These are phyloP conservation scores for Fallopia convolvulus DNA, from an alignment of 148 eudicot species.

Conservation along the genomic window DNA sequence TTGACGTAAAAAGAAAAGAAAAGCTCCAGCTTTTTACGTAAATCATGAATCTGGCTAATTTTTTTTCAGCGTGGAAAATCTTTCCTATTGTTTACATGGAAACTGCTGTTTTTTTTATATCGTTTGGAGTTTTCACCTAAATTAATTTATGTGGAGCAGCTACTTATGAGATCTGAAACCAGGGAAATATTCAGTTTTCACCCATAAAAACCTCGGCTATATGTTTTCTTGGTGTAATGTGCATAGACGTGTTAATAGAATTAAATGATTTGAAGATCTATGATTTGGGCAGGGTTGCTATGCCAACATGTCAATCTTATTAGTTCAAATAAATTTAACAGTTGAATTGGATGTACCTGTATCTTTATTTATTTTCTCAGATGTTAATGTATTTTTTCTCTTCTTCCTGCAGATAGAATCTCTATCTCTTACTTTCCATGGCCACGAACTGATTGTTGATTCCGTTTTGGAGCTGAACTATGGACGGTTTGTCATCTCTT, in stretches of 20 bases:
- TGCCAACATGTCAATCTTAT: not conserved
- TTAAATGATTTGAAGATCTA: not conserved
- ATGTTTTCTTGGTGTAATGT: not conserved
- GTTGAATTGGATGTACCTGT: not conserved
- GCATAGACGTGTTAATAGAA: not conserved
- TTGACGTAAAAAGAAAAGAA: not conserved
- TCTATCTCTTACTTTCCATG: slow-evolving; percentile 91
- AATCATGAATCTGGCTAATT: not conserved
- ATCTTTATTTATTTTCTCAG: not conserved
- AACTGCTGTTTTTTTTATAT: not conserved
- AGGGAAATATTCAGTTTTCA: not conserved
- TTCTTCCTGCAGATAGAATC: slow-evolving; percentile 82
- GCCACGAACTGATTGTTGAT: slow-evolving; percentile 93
- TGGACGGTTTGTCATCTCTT: slow-evolving; percentile 56
- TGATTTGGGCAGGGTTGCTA: not conserved
- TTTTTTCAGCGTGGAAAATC: not conserved
- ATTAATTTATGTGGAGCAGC: not conserved
- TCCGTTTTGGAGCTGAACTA: slow-evolving; percentile 85
- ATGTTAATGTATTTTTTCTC: not conserved
- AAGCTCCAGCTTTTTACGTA: not conserved
- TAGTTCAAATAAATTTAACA: not conserved
- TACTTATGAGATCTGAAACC: no score
- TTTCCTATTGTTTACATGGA: not conserved
- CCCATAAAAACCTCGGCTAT: not conserved
- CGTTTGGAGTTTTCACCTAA: not conserved